Evolutionary conservation across 768 basidiomycete genomes (phyloP).

Genomic region (Suillus subluteus): DNA sequence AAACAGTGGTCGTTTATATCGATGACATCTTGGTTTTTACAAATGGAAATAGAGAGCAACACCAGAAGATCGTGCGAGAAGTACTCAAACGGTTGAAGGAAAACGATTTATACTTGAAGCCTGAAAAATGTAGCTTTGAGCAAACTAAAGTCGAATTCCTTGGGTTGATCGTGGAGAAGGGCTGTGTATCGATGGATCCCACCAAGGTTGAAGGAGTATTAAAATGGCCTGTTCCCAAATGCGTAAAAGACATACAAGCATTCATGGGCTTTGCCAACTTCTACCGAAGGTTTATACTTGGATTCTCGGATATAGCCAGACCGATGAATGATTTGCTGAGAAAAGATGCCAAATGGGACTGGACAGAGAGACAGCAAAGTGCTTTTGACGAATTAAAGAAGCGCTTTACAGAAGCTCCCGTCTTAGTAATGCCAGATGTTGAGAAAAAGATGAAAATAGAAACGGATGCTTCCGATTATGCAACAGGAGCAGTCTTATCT

Average conservation of each 20-base stretch:
- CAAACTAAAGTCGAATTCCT: constrained; percentile 32
- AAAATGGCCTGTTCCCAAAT: constrained; percentile 32
- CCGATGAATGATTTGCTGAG: too few relatives aligned
- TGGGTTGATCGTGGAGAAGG: constrained; percentile 30
- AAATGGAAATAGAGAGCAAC: constrained; percentile 16
- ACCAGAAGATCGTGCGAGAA: constrained; percentile 17
- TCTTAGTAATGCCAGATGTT: too few relatives aligned
- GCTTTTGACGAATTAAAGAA: too few relatives aligned
- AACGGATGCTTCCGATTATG: too few relatives aligned
- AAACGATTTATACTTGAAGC: constrained; percentile 39
- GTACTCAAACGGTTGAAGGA: constrained; percentile 33
- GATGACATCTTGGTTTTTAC: constrained; percentile 39
- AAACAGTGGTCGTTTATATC: too few relatives aligned
- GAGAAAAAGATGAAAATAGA: too few relatives aligned
- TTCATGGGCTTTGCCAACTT: constrained; percentile 38
- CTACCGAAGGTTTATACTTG: constrained; percentile 32
- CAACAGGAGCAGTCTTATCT: too few relatives aligned
- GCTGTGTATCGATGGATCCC: constrained; percentile 35
- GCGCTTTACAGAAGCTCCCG: too few relatives aligned
- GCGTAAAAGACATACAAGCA: constrained; percentile 21
- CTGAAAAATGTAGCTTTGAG: constrained; percentile 42
- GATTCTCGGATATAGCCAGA: constrained; percentile 32
- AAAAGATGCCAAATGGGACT: too few relatives aligned
- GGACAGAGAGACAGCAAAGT: too few relatives aligned
- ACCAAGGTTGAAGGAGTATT: constrained; percentile 34